Evolutionary conservation across 139 green algal species (phyloP), one percentile per base, ranked within the genome.

Genomic region (Pleodorina starrii): DNA sequence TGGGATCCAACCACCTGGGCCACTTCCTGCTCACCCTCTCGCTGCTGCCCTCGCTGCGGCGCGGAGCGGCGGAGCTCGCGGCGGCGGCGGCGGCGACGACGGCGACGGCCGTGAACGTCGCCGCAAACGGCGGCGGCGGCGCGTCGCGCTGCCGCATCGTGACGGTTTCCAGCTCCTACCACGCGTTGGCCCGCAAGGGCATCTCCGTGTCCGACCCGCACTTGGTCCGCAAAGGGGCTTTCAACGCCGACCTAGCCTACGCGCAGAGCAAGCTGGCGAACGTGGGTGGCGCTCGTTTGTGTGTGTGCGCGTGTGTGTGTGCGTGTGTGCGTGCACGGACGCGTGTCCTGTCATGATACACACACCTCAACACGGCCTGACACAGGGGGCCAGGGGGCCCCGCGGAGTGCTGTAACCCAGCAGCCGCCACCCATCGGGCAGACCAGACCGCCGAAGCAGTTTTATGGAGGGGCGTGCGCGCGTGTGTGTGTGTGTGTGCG

Each of bases 1-100:
- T 98, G 91, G 95, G 91, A 19, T 96, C 93, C 75, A 98, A 98
- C 94, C 93, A 97, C 92, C 85, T 98, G 40, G 94, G 92, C 21
- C 96, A 96, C 84, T 98, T 97, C 90, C 92, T 97, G 59, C 92
- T 98, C 29, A 97, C 95, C 0, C 82, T 98, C 43, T 32, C 5
- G 48, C 92, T 98, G 63, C 87, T 98, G 75, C 96, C 96, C 5
- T 76, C 85, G 19, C 84, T 98, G 63, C 80, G 78, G 3, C 54
- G 66, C 0, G 91, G 75, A 16, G 92, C 91, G 0, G 50, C 40
- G 23, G 12, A 40, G 48, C 44, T 83, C 21, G 35, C 29, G 25
- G 29, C n/a, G 17, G 46, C 76, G 23, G 66, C 25, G 46, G 16
- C 1, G 3, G 21, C 50, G 75, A n/a, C 83, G 82, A 74, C 43